Evolutionary conservation across 352 stramenopile species (phyloP).

Genomic region (Aphanomyces astaci): DNA sequence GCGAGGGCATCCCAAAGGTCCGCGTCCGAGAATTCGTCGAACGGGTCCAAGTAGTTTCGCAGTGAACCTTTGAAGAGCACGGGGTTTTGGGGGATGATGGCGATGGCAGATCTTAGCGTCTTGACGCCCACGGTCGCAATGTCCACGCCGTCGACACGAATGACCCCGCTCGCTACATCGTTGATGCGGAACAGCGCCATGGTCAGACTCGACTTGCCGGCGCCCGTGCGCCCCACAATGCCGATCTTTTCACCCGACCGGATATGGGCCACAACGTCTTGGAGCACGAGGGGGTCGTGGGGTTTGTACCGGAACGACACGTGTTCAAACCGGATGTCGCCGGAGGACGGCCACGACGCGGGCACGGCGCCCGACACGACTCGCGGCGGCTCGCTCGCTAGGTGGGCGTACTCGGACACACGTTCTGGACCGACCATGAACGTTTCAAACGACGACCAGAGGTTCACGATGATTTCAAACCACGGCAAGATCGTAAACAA

Average conservation of each 20-base stretch:
- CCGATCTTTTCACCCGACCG: conserved; percentile 54
- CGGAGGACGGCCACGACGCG: conserved; percentile 77
- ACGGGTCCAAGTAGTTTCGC: conserved; percentile 77
- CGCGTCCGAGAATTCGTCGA: conserved; percentile 46
- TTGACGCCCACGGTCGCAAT: conserved; percentile 46
- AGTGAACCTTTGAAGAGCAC: conserved; percentile 80
- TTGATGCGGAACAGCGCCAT: conserved; percentile 73
- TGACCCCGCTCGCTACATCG: conserved; percentile 53
- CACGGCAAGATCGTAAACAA: conserved; percentile 77
- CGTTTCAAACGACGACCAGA: conserved; percentile 53
- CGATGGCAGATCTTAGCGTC: conserved; percentile 55
- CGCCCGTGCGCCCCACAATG: conserved; percentile 71
- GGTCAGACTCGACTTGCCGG: conserved; percentile 69
- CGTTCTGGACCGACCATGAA: conserved; percentile 41
- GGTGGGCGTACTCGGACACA: conserved; percentile 37
- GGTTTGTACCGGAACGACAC: conserved; percentile 88
- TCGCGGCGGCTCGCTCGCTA: conserved; percentile 31
- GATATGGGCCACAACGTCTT: conserved; percentile 39
- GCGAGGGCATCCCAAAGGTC: conserved; percentile 56
- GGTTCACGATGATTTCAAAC: conserved; percentile 69
- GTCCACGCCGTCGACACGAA: conserved; percentile 75
- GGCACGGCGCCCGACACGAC: conserved; percentile 33
- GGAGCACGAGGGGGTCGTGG: conserved; percentile 38
- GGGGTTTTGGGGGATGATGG: conserved; percentile 88
- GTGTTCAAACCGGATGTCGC: conserved; percentile 82